Percentiles rank a stretch among this genome's conserved stretches.
Evolutionary conservation across 2,329 filamentous ascomycete species (phyloP).

Genomic region (Herpotrichia juniperi): DNA sequence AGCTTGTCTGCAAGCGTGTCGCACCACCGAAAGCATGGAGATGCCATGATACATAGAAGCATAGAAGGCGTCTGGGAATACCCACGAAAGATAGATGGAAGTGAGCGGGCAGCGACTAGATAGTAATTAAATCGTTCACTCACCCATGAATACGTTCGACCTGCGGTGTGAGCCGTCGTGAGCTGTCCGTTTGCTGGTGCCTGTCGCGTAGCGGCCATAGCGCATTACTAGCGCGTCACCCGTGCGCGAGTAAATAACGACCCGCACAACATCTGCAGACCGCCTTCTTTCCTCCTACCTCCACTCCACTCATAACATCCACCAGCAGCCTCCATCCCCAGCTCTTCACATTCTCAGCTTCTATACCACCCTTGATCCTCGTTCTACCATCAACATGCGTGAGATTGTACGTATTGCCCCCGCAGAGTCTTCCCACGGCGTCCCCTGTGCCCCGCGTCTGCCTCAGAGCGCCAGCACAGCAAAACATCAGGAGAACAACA

Average conservation of each 20-base stretch:
- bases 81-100: no score
- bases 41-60: neutral
- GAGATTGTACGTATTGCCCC: constrained; percentile 65
- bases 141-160: neutral
- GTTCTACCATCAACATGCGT: constrained; percentile 61
- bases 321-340: constrained; percentile 37
- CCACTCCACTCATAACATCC: constrained; percentile 35
- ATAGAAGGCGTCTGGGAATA: constrained; percentile 1
- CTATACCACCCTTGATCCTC: constrained; percentile 28
- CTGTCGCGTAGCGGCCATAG: constrained; percentile 22
- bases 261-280: constrained; percentile 15
- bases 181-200: constrained; percentile 17
- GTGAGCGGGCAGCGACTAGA: neutral
- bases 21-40: neutral
- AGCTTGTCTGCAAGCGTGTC: neutral
- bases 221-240: constrained; percentile 11
- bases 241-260: constrained; percentile 23
- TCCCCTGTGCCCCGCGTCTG: constrained; percentile 49
- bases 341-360: constrained; percentile 40
- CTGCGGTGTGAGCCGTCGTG: no score
- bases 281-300: constrained; percentile 17
- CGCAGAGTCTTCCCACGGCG: constrained; percentile 52
- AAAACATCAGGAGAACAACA: constrained; percentile 52
- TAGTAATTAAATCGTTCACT: neutral
- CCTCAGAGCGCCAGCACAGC: constrained; percentile 38